These are phyloP conservation scores for Malus sieversii DNA, from an alignment of 306 rosid genomes.

Conservation along the genomic window DNA sequence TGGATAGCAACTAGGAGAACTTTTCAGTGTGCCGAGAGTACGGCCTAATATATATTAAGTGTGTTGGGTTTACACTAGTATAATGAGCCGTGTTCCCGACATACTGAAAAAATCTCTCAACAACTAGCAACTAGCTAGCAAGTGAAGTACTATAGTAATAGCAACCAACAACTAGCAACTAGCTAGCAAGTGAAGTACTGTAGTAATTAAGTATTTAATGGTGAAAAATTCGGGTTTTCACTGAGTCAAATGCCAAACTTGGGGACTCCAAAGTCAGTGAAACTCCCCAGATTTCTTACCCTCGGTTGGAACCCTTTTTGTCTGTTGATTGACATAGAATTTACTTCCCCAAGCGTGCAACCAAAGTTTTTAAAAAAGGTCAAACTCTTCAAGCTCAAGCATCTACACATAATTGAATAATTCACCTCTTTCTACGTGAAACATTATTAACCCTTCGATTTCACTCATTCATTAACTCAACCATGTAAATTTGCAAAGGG, in stretches of 20 bases:
- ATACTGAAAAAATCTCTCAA: too few relatives aligned
- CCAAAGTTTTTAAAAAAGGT: constrained; percentile 38
- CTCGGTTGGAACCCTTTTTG: constrained; percentile 76
- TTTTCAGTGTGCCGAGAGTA: too few relatives aligned
- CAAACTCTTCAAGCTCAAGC: constrained; percentile 50
- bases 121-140: too few relatives aligned
- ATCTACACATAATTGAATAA: constrained; percentile 14
- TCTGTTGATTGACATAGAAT: constrained; percentile 67
- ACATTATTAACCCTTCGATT: constrained; percentile 35
- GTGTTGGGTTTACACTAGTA: too few relatives aligned
- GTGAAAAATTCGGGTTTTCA: background rate
- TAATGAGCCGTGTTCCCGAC: too few relatives aligned
- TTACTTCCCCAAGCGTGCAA: constrained; percentile 61
- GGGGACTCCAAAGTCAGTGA: constrained; percentile 70
- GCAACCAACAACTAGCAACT: too few relatives aligned
- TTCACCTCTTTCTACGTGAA: constrained; percentile 46
- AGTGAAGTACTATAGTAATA: constrained; percentile 16
- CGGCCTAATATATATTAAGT: too few relatives aligned
- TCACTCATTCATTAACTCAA: background rate
- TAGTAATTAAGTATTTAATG: constrained; percentile 28
- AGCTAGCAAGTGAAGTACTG: constrained; percentile 16
- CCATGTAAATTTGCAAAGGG: constrained; percentile 3
- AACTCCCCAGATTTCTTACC: constrained; percentile 55
- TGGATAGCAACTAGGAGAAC: constrained; percentile 23
- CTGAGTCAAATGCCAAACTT: constrained; percentile 53